These are phyloP conservation scores for Porogramme epimiltina DNA, from an alignment of 1,284 basidiomycete genomes.

Conservation along the genomic window DNA sequence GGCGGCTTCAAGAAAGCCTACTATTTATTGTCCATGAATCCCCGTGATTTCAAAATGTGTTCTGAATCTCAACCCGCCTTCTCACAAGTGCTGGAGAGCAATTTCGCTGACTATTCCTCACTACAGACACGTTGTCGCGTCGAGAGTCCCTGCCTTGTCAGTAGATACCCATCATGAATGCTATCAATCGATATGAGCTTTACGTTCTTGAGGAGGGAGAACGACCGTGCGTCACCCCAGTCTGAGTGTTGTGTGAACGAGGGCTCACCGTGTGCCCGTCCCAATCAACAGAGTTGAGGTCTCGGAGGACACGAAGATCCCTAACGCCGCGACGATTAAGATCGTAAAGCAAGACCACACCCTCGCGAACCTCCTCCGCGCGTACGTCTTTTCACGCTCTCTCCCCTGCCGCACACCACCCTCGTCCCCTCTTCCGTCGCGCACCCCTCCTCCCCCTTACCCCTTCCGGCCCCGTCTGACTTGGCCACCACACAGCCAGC, in stretches of 20 bases:
- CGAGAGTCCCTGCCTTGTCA: conserved; percentile 6
- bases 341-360: conserved; percentile 98
- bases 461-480: background rate
- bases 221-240: conserved; percentile 69
- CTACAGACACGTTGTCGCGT: no score
- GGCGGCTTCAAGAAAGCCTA: conserved; percentile 42
- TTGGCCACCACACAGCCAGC: conserved; percentile 59
- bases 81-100: background rate
- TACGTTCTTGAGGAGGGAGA: conserved; percentile 93
- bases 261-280: background rate
- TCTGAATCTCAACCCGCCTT: conserved; percentile 33
- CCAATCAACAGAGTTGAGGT: conserved; percentile 83
- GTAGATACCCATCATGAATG: conserved; percentile 69
- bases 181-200: conserved; percentile 89
- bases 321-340: conserved; percentile 93
- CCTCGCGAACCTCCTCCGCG: conserved; percentile 92
- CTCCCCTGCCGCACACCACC: background rate
- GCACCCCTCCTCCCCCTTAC: background rate
- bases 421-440: background rate
- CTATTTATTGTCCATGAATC: conserved; percentile 76
- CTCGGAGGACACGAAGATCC: conserved; percentile 95
- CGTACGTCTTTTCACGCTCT: conserved; percentile 57
- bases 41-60: conserved; percentile 52
- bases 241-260: background rate
- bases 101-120: conserved; percentile 2